phyloP scores from a whole-genome alignment of 495 filamentous ascomycete genomes.

The Evernia prunastri region DNA sequence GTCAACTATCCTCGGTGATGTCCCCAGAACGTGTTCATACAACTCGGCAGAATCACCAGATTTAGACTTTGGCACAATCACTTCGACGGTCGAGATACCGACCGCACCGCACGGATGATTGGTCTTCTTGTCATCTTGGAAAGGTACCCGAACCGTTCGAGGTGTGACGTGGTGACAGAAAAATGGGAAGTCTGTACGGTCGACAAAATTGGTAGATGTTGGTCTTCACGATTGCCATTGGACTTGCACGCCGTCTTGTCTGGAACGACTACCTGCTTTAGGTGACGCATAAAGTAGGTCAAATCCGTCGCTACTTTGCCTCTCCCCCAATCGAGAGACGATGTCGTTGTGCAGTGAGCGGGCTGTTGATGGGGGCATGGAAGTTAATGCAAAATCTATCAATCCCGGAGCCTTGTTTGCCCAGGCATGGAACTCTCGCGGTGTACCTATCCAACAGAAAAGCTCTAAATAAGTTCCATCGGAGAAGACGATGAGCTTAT shows the following conservation, averaged over 20 bases:
- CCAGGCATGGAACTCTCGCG: not conserved
- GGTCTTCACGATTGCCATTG: not conserved
- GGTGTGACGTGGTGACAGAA: slow-evolving; percentile 3
- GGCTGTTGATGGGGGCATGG: slow-evolving; percentile 1
- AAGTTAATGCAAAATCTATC: slow-evolving; percentile 6
- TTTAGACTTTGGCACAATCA: not conserved
- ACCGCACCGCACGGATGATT: not conserved
- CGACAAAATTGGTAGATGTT: not conserved
- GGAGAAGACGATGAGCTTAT: slow-evolving; percentile 11
- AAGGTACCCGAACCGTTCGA: not conserved
- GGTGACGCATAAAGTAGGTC: not conserved
- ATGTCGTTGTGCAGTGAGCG: not conserved
- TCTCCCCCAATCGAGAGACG: not conserved
- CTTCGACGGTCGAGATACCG: not conserved
- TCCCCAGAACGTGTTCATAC: not conserved
- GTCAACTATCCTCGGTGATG: not conserved
- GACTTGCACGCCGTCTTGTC: not conserved
- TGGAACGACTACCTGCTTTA: not conserved
- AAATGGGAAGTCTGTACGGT: slow-evolving; percentile 5
- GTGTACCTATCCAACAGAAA: not conserved
- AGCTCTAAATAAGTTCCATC: slow-evolving; percentile 6
- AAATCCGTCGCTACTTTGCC: not conserved
- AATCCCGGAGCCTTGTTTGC: not conserved
- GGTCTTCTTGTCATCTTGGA: not conserved
- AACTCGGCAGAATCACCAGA: not conserved